These are phyloP conservation scores for Helminthosporium solani DNA, from an alignment of 2,329 filamentous ascomycete genomes.

Conservation along the genomic window DNA sequence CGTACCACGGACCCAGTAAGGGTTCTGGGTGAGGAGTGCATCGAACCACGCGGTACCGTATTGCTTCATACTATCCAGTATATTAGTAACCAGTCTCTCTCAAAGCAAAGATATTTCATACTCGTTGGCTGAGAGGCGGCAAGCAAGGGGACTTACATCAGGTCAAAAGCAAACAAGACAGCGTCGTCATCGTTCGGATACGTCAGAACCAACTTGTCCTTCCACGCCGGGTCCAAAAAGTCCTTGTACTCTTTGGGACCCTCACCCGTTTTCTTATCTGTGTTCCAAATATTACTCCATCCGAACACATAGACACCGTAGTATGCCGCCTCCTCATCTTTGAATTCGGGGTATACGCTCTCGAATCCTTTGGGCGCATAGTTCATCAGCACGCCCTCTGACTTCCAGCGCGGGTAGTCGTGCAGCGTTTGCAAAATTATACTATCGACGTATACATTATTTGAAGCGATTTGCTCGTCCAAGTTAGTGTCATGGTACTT, in stretches of 20 bases:
- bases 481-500: conserved; percentile 56
- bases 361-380: conserved; percentile 54
- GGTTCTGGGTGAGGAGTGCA: conserved; percentile 50
- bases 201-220: conserved; percentile 55
- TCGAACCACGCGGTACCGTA: conserved; percentile 53
- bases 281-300: conserved; percentile 42
- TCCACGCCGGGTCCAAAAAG: conserved; percentile 52
- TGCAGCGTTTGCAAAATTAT: conserved; percentile 54
- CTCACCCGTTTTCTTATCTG: conserved; percentile 29
- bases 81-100: background rate
- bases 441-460: conserved; percentile 45
- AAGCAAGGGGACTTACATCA: conserved; percentile 38
- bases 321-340: conserved; percentile 48
- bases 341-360: conserved; percentile 45
- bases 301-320: conserved; percentile 44
- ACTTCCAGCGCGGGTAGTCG: conserved; percentile 55
- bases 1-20: conserved; percentile 56
- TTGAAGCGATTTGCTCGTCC: conserved; percentile 48
- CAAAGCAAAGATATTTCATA: background rate
- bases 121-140: background rate
- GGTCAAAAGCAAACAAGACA: conserved; percentile 53
- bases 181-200: conserved; percentile 62
- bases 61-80: conserved; percentile 25
- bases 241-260: conserved; percentile 46
- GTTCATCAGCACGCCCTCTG: conserved; percentile 49